phyloP scores from a whole-genome alignment of 768 basidiomycete genomes.

The Pisolithus orientalis region DNA sequence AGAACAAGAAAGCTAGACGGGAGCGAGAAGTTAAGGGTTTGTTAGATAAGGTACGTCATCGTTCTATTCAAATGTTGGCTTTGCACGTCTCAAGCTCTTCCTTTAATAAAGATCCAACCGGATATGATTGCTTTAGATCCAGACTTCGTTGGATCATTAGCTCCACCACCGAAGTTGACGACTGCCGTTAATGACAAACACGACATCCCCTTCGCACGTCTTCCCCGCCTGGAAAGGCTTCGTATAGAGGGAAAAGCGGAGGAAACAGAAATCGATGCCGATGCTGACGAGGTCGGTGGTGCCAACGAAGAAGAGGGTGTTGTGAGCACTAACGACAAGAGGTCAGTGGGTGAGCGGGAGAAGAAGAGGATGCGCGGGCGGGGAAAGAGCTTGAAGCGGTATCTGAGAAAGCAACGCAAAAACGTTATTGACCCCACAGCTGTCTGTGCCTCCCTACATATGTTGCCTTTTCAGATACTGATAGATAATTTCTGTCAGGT shows the following conservation, averaged over 20 bases:
- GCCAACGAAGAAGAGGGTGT: slow-evolving; percentile 33
- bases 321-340: slow-evolving; percentile 25
- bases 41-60: slow-evolving; percentile 67
- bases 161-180: slow-evolving; percentile 54
- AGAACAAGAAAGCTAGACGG: slow-evolving; percentile 69
- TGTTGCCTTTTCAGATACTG: not conserved
- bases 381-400: slow-evolving; percentile 79
- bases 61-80: not conserved
- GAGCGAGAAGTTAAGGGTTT: slow-evolving; percentile 89
- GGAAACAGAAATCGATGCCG: slow-evolving; percentile 46
- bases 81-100: not conserved
- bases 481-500: slow-evolving; percentile 25
- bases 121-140: slow-evolving; percentile 87
- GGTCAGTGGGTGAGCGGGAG: slow-evolving; percentile 33
- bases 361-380: slow-evolving; percentile 85
- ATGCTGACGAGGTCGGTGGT: slow-evolving; percentile 33
- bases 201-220: slow-evolving; percentile 59
- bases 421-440: slow-evolving; percentile 86
- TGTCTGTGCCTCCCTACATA: slow-evolving; percentile 33
- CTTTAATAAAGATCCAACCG: slow-evolving; percentile 62
- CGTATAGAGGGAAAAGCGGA: slow-evolving; percentile 71
- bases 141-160: slow-evolving; percentile 67
- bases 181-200: slow-evolving; percentile 39
- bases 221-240: slow-evolving; percentile 59
- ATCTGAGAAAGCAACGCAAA: slow-evolving; percentile 86